phyloP scores from a whole-genome alignment of 768 basidiomycete genomes.

The Polyporus arcularius region DNA sequence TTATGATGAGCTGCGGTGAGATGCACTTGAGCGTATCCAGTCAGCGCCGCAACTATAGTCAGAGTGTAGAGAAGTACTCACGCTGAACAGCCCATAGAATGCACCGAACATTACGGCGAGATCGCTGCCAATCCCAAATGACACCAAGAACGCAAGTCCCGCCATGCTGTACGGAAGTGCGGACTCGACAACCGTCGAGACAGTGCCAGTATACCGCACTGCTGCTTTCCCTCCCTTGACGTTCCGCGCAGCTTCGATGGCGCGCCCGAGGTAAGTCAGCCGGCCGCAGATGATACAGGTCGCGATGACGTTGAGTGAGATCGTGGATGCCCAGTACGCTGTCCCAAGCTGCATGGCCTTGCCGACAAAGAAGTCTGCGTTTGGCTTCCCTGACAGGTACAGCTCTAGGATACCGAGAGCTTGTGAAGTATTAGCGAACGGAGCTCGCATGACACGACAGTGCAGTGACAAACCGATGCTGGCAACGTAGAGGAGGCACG shows the following conservation, averaged over 20 bases:
- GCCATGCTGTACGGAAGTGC: slow-evolving; percentile 22
- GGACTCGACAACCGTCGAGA: slow-evolving; percentile 22
- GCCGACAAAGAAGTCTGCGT: slow-evolving; percentile 22
- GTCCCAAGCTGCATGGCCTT: slow-evolving; percentile 13
- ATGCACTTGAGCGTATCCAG: slow-evolving; percentile 9
- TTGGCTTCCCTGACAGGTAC: slow-evolving; percentile 13
- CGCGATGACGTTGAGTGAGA: slow-evolving; percentile 21
- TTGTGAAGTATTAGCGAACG: background rate
- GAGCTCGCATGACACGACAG: background rate
- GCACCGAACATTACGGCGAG: slow-evolving; percentile 20
- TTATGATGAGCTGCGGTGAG: slow-evolving; percentile 22
- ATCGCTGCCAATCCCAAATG: slow-evolving; percentile 19
- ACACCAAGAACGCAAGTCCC: slow-evolving; percentile 25
- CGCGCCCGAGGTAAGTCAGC: slow-evolving; percentile 15
- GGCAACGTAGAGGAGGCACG: slow-evolving; percentile 20
- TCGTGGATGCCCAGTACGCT: slow-evolving; percentile 20
- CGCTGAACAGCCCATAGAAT: slow-evolving; percentile 22
- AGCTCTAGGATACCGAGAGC: slow-evolving; percentile 22
- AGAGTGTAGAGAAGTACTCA: background rate
- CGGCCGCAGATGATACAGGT: slow-evolving; percentile 23
- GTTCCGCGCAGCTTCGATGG: slow-evolving; percentile 6
- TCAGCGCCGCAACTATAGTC: background rate
- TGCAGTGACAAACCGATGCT: slow-evolving; percentile 8
- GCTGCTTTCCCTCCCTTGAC: background rate
- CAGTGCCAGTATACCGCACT: slow-evolving; percentile 16